Conservation (phyloP, 2,329 filamentous ascomycete genomes). For the Penicillium oxalicum region DNA sequence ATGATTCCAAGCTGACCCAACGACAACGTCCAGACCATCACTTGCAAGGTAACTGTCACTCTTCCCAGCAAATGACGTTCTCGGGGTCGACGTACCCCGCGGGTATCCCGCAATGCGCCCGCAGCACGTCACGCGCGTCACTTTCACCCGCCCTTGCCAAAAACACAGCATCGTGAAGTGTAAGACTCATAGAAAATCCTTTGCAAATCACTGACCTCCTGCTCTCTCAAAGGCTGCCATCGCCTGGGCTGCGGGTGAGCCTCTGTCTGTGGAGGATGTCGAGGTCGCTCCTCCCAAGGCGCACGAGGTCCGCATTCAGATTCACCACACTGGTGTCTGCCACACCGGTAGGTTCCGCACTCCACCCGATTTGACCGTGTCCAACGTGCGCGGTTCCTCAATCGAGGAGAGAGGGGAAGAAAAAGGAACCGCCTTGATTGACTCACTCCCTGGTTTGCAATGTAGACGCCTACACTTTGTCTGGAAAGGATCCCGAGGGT, state of each 20-base stretch:
- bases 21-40: constrained; percentile 63
- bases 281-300: constrained; percentile 85
- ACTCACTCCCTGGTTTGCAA: constrained; percentile 1
- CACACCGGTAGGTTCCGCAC: constrained; percentile 67
- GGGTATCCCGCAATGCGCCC: background rate
- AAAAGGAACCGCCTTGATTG: background rate
- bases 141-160: too few relatives aligned
- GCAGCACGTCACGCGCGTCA: background rate
- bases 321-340: constrained; percentile 97
- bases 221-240: constrained; percentile 64
- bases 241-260: constrained; percentile 93
- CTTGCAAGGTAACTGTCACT: constrained; percentile 60
- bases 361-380: background rate
- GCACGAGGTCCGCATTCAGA: constrained; percentile 92
- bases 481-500: constrained; percentile 94
- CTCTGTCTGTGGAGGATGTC: constrained; percentile 81
- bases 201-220: constrained; percentile 1
- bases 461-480: constrained; percentile 84
- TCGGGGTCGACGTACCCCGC: background rate
- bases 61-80: constrained; percentile 14
- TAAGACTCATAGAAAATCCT: too few relatives aligned
- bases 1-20: too few relatives aligned
- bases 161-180: too few relatives aligned
- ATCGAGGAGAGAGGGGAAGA: background rate
- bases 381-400: constrained; percentile 1